Evolutionary conservation across 176 grass and related monocot genomes (phyloP), one percentile per base, ranked within the genome.

Genomic region (Poa annua): DNA sequence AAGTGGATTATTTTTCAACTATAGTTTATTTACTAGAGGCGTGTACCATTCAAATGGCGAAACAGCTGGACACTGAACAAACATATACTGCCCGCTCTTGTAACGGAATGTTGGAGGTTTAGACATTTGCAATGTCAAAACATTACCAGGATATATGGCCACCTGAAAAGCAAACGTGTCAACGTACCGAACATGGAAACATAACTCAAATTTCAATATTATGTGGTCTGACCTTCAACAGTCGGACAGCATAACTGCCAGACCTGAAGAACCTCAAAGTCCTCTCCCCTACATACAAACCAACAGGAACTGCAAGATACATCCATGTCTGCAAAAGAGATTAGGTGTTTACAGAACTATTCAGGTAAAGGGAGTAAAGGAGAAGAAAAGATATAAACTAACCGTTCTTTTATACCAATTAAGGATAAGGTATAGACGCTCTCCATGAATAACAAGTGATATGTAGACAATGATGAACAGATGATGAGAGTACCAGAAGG

Each of bases 401-500:
- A 98, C 96, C 84, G 92, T 95, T 71, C 80, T 94, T 54, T 77
- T 92, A 71, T 95, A 98, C 96, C 96, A 98, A 26, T 47, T 25
- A 3, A 83, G 88, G 59, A 98, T 89, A 81, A 98, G 88, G 83
- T 88, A 98, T 71, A 98, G 32, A 12, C 44, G 83, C 79, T 95
- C 86, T 65, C 96, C 96, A 70, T 98, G 96, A 77, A 98, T 79
- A 64, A 98, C 42, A 20, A 98, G 88, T 80, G 94, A 71, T 75
- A 95, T 75, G 83, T 98, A 98, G 57, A 95, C 96, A 76, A 98
- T 66, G 21, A 85, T 86, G 57, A 98, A 92, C 80, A 98, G 71
- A 88, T 98, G 96, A 84, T 98, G 96, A 3, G 96, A 98, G 73
- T 98, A 98, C 96, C 96, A 98, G 86, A 98, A 98, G 44, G 96